phyloP scores from a whole-genome alignment of 1,139 yeast species.

The Pneumocystis canis region DNA sequence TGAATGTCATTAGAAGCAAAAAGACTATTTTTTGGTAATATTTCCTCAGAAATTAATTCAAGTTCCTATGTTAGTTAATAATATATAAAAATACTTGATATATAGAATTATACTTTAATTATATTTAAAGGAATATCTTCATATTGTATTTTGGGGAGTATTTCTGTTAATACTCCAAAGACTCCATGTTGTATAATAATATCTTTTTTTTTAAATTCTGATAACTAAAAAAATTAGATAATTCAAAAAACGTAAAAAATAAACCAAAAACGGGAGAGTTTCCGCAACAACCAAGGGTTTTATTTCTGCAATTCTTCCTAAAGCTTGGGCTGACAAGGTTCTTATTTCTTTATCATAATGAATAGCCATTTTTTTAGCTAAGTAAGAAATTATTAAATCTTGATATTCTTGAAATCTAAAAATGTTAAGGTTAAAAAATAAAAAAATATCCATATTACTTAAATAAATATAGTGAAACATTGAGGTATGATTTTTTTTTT shows the following conservation, averaged over 20 bases:
- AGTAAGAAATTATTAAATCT: conserved; percentile 24
- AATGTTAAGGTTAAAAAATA: conserved; percentile 3
- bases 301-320: conserved; percentile 9
- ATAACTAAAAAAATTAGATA: neutral
- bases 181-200: neutral
- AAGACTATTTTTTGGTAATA: neutral
- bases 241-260: neutral
- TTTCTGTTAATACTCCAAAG: neutral
- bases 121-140: neutral
- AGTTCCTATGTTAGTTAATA: neutral
- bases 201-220: neutral
- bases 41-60: neutral
- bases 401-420: neutral
- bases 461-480: conserved; percentile 25
- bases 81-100: neutral
- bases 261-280: neutral
- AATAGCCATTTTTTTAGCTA: conserved; percentile 23
- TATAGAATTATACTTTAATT: neutral
- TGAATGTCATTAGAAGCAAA: neutral
- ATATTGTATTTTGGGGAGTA: neutral
- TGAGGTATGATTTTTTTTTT: conserved; percentile 28
- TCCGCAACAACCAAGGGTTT: neutral
- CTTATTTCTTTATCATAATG: conserved; percentile 31
- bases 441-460: neutral
- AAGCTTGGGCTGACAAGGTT: conserved; percentile 24